These are phyloP conservation scores for Halteria grandinella DNA, from an alignment of 73 alveolate genomes.

Conservation along the genomic window DNA sequence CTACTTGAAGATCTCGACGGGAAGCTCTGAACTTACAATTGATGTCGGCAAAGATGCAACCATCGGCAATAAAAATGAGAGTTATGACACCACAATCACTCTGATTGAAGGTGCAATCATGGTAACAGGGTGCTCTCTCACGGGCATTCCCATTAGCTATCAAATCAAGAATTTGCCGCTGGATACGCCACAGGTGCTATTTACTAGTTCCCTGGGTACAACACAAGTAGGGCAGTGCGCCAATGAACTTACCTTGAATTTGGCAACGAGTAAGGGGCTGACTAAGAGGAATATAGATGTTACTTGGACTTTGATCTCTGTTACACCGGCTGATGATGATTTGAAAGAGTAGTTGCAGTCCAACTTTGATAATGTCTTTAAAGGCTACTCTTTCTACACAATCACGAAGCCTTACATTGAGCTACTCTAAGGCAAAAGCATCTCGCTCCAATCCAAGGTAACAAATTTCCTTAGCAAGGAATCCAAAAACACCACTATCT, in stretches of 20 bases:
- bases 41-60: slow-evolving; percentile 22
- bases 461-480: no score
- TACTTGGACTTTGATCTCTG: slow-evolving; percentile 18
- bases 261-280: slow-evolving; percentile 7
- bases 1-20: not conserved
- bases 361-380: no score
- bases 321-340: slow-evolving; percentile 19
- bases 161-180: not conserved
- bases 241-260: not conserved
- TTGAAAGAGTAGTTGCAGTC: no score
- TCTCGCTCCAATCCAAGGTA: no score
- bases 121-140: not conserved
- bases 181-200: slow-evolving; percentile 21
- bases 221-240: slow-evolving; percentile 3
- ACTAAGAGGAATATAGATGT: slow-evolving; percentile 27
- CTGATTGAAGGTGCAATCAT: not conserved
- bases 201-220: slow-evolving; percentile 11
- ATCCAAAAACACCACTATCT: no score
- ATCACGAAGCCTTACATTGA: no score
- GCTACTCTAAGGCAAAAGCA: no score
- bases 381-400: no score
- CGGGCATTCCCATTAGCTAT: slow-evolving; percentile 27
- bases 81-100: slow-evolving; percentile 1
- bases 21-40: not conserved
- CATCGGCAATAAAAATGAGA: not conserved